These are phyloP conservation scores for Botrytis fabae DNA, from an alignment of 2,329 filamentous ascomycete species.

Conservation along the genomic window DNA sequence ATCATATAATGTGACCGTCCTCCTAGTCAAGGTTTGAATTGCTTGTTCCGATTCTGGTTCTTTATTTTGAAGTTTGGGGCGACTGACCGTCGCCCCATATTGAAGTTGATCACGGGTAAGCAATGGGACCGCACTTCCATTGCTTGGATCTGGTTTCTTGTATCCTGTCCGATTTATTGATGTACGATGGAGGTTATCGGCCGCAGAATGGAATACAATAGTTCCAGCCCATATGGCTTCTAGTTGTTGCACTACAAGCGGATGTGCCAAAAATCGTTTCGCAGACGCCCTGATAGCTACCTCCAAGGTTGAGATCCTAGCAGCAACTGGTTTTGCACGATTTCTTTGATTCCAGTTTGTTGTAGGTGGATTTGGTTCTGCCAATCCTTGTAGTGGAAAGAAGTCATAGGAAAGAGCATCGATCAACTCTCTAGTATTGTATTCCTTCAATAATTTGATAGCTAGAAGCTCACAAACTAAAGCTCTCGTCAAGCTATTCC, in stretches of 20 bases:
- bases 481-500: constrained; percentile 79
- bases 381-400: constrained; percentile 82
- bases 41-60: constrained; percentile 31
- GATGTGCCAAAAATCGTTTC: constrained; percentile 89
- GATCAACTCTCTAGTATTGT: constrained; percentile 83
- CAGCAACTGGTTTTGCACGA: constrained; percentile 57
- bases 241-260: constrained; percentile 89
- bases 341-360: constrained; percentile 41
- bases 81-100: constrained; percentile 43
- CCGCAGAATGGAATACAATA: constrained; percentile 89
- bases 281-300: constrained; percentile 90
- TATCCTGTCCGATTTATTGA: constrained; percentile 26
- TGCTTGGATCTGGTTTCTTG: constrained; percentile 26
- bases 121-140: constrained; percentile 21
- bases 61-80: not conserved
- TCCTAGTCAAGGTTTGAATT: constrained; percentile 28
- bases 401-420: constrained; percentile 95
- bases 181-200: constrained; percentile 71
- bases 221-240: constrained; percentile 96
- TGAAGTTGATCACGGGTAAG: constrained; percentile 25
- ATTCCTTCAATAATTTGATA: constrained; percentile 87
- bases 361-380: constrained; percentile 47
- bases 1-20: constrained; percentile 85
- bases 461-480: constrained; percentile 89
- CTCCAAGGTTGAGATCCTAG: constrained; percentile 85